Conservation (phyloP, 2,329 filamentous ascomycete genomes). For the Knufia petricola region DNA sequence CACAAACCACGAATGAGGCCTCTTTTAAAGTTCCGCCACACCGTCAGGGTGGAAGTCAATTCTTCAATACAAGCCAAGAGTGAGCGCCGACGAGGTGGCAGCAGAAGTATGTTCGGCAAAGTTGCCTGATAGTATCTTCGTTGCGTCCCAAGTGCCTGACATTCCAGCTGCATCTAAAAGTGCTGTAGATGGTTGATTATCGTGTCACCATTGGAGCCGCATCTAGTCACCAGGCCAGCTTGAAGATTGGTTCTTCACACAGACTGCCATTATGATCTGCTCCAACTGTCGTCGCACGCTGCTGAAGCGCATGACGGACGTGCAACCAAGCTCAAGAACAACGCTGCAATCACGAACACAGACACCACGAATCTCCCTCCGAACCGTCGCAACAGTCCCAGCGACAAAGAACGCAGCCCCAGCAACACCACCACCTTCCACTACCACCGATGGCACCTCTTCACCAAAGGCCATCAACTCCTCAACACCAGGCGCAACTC, state of each 20-base stretch:
- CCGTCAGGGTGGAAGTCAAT: background rate
- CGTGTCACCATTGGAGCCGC: too few relatives aligned
- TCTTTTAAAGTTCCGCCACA: too few relatives aligned
- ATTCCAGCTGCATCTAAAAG: too few relatives aligned
- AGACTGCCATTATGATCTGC: conserved; percentile 18
- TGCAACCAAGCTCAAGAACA: background rate
- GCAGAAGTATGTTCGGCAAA: too few relatives aligned
- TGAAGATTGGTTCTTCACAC: too few relatives aligned
- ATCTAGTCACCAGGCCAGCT: too few relatives aligned
- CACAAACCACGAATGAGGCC: too few relatives aligned
- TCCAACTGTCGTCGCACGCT: conserved; percentile 17
- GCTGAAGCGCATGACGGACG: conserved; percentile 12
- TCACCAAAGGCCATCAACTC: conserved; percentile 25
- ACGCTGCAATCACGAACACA: background rate
- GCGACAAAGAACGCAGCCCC: conserved; percentile 16
- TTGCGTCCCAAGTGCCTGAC: too few relatives aligned
- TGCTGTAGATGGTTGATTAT: too few relatives aligned
- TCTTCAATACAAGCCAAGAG: background rate
- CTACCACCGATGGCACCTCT: conserved; percentile 7
- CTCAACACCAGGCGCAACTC: conserved; percentile 32
- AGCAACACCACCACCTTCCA: conserved; percentile 14
- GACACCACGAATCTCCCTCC: background rate
- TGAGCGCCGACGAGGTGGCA: too few relatives aligned
- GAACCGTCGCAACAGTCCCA: conserved; percentile 15
- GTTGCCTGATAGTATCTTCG: too few relatives aligned